phyloP scores from a whole-genome alignment of 1,139 yeast species.

The Magnusiomyces tetraspermus region DNA sequence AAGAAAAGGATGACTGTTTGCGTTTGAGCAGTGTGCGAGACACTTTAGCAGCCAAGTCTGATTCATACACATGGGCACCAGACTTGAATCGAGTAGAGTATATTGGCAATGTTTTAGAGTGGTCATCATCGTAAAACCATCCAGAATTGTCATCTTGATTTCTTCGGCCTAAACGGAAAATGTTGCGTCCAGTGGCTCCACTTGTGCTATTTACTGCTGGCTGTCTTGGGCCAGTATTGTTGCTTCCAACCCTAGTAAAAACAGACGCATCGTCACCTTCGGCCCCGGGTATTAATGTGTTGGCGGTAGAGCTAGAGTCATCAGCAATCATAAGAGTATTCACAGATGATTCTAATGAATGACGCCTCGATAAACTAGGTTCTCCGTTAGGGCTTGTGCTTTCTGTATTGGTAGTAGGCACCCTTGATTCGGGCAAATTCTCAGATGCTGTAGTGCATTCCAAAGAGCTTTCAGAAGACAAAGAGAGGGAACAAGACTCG shows the following conservation, averaged over 20 bases:
- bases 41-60: constrained; percentile 12
- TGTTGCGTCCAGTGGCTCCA: not conserved
- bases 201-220: not conserved
- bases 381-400: not conserved
- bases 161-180: not conserved
- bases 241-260: not conserved
- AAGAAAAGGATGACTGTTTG: not conserved
- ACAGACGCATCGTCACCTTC: not conserved
- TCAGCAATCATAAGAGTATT: constrained; percentile 8
- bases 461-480: not conserved
- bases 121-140: not conserved
- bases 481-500: not conserved
- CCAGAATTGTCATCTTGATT: not conserved
- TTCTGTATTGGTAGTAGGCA: not conserved
- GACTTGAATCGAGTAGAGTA: constrained; percentile 12
- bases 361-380: not conserved
- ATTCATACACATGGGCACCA: constrained; percentile 13
- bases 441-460: not conserved
- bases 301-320: constrained; percentile 11
- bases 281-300: constrained; percentile 8
- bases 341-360: constrained; percentile 11
- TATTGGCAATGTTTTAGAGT: constrained; percentile 10
- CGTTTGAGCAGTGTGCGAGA: constrained; percentile 5
- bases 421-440: not conserved
- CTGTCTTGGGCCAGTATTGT: not conserved